Evolutionary conservation across 768 basidiomycete genomes (phyloP), one percentile per base, ranked within the genome.

Genomic region (Hysterangium stoloniferum): DNA sequence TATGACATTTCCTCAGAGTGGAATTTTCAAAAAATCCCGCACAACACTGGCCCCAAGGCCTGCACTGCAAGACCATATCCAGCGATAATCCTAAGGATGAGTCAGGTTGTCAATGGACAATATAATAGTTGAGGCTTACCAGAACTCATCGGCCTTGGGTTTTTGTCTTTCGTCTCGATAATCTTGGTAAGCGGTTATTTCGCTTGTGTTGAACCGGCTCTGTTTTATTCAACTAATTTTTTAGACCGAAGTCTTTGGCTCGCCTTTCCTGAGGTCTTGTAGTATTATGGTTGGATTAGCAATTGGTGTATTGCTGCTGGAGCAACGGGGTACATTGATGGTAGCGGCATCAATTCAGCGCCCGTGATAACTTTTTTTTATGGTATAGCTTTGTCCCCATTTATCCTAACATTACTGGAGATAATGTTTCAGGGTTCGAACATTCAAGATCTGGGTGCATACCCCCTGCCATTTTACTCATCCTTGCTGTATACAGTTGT

Each of bases 71-170:
- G 77, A 64, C 13, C 15, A 22, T 25, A 4, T 11, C 29, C 15
- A 34, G 24, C 27, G 27, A 34, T 34, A 9, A 9, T 34, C 33
- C n/a, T n/a, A 27, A 20, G 22, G 8, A 28, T 29, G 27, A 35
- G 40, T 22, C 28, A 22, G 4, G 2, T 27, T 32, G 32, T 13
- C 53, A 31, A 32, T 40, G 4, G 11, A 33, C 7, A 4, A 20
- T 17, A 24, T 37, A 15, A 27, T 32, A 80, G 78, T 4, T 92
- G 86, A 85, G 89, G 86, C 7, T 82, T 82, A 0, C 82, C 89
- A 0, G 76, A 89, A 60, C 88, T 87, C 67, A 84, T 91, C 41
- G 89, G 90, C 3, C 76, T 94, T 22, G 90, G 90, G 0, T 92
- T 94, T 73, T 71, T 92, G 25, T 83, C 82, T 0, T 92, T 91